Base-by-base conservation (phyloP, 169 alveolate species). In the Toxoplasma gondii region DNA sequence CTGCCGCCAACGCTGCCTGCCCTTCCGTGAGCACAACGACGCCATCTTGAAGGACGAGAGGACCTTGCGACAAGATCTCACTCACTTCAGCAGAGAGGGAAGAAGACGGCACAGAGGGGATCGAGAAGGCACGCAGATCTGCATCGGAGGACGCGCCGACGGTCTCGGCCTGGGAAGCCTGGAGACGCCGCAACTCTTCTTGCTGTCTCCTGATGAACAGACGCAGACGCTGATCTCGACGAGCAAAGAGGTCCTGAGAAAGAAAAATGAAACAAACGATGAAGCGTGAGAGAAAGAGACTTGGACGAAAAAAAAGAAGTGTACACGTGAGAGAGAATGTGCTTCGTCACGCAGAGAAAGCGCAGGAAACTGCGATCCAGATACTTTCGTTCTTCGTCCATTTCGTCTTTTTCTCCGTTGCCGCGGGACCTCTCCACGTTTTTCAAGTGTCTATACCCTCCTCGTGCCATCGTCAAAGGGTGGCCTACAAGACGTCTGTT, bases 161-260 rank as follows among this genome's bases (percentile, higher is more conserved):
- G 7, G 31, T 2, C 10, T 5, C 41, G 54, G 5, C 67, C 39
- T 39, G 69, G 31, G 53, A 39, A 24, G 34, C 67, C 39, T 44
- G 90, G 31, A 41, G 54, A 38, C 36, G 27, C 64, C 90, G 90
- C 34, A 82, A 67, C n/a, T 24, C 34, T 38, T 80, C 67, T 67
- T 82, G 90, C 90, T 82, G 90, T 1, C 64, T 12, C 38, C 90
- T 64, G 29, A 82, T 36, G 90, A 82, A 82, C 39, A 41, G 90
- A 12, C 64, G 90, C 1, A 82, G 90, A 10, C 90, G 90, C 64
- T 82, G 90, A 36, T 82, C 90, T 27, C 90, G 90, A 29, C 90
- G 90, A 2, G 38, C 67, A 43, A 82, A 82, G 38, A 22, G 41
- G n/a, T 38, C 90, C 90, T 82, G 90, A 9, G 67, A 10, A 34